Evolutionary conservation across 1,139 yeast species (phyloP).

Genomic region (Yamadazyma blattariae): DNA sequence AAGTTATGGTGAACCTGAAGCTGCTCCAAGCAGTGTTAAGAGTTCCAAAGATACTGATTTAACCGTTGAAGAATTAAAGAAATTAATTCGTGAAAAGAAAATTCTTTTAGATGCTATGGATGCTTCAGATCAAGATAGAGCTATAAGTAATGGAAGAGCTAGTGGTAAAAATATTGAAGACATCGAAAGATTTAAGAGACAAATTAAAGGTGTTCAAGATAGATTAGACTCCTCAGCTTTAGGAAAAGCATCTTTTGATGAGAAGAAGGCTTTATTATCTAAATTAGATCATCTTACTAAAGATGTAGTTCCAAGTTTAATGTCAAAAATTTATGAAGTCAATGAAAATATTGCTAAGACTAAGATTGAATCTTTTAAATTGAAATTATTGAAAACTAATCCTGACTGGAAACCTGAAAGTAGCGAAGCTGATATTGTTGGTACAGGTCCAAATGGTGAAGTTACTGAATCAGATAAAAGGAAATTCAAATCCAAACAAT

Average conservation of each 20-base stretch:
- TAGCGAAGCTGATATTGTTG: conserved; percentile 57
- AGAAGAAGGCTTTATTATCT: conserved; percentile 42
- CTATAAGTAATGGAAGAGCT: conserved; percentile 16
- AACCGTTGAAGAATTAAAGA: conserved; percentile 53
- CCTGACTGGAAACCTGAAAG: conserved; percentile 54
- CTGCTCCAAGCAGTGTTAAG: conserved; percentile 15
- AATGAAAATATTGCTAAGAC: conserved; percentile 69
- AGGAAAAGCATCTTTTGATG: conserved; percentile 31
- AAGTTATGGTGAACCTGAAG: conserved; percentile 15
- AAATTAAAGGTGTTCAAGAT: conserved; percentile 55
- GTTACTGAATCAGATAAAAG: conserved; percentile 79
- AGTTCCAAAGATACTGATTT: conserved; percentile 29
- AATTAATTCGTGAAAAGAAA: conserved; percentile 65
- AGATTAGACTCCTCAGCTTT: conserved; percentile 33
- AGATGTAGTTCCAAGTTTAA: conserved; percentile 67
- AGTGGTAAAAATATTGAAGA: conserved; percentile 37
- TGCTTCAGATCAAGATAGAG: conserved; percentile 57
- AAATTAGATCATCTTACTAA: conserved; percentile 54
- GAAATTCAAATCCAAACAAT: conserved; percentile 74
- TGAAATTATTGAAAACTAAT: conserved; percentile 52
- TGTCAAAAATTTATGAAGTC: conserved; percentile 56
- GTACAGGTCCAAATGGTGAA: conserved; percentile 83
- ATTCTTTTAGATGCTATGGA: conserved; percentile 71
- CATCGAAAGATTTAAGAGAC: conserved; percentile 61
- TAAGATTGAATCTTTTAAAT: conserved; percentile 61